These are phyloP conservation scores for Pleurotus ostreatus DNA, from an alignment of 768 basidiomycete species.

Conservation along the genomic window DNA sequence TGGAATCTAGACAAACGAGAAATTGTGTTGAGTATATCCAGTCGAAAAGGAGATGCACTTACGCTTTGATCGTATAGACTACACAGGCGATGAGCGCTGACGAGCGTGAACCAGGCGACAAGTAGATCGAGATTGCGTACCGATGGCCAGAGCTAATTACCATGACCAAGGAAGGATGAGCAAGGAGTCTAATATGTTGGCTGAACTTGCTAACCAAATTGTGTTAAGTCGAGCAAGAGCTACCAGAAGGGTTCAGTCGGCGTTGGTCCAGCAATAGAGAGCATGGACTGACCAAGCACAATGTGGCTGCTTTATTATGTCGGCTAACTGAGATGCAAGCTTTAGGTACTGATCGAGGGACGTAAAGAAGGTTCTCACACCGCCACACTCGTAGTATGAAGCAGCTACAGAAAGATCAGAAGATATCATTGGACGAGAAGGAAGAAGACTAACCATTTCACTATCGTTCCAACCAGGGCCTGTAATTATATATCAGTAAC, in stretches of 20 bases:
- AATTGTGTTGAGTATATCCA: not conserved
- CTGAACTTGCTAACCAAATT: not conserved
- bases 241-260: no score
- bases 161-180: not conserved
- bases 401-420: slow-evolving; percentile 26
- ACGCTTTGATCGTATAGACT: slow-evolving; percentile 48
- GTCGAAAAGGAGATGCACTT: slow-evolving; percentile 6
- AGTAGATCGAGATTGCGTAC: slow-evolving; percentile 19
- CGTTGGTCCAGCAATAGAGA: no score
- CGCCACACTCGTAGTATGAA: slow-evolving; percentile 62
- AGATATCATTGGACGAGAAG: not conserved
- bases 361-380: slow-evolving; percentile 30
- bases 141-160: slow-evolving; percentile 27
- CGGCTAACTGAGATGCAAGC: no score
- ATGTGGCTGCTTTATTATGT: no score
- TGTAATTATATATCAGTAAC: slow-evolving; percentile 9
- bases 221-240: not conserved
- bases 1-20: slow-evolving; percentile 25
- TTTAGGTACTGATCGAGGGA: no score
- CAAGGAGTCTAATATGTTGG: not conserved
- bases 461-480: slow-evolving; percentile 47
- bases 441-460: slow-evolving; percentile 42
- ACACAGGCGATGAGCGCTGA: not conserved
- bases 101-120: no score
- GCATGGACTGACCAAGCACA: no score